Evolutionary conservation across 1,284 basidiomycete species (phyloP), one percentile per base, ranked within the genome.

Genomic region (Uromyces viciae-fabae): DNA sequence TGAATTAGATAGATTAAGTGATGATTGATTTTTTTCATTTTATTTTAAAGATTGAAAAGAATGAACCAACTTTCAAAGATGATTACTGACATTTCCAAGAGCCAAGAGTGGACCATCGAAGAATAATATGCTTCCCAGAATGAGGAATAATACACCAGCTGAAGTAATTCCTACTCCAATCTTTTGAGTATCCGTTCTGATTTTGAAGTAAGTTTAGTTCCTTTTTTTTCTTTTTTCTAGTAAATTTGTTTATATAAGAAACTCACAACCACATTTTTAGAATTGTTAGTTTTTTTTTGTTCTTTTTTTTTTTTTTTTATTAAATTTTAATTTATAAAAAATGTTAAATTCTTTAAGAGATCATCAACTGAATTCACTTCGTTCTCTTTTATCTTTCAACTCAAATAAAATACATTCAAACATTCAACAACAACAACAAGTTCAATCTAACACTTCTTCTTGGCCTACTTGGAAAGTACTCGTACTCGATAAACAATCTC

Each of bases 41-140:
- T 38, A 43, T 54, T 68, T 19, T 1, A 42, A 28, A 7, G n/a
- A n/a, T 54, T 36, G 49, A 62, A 56, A 58, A 36, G 43, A 17
- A 49, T 17, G 60, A 58, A 64, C 42, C 43, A 75, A 66, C 52
- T 46, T 56, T 46, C 28, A 28, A 72, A 49, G 58, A 28, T 22
- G 36, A 31, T 66, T 58, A 79, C 76, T 69, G 36, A 79, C 94
- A 86, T 99, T 99, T 84, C 96, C 97, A 19, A 99, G 90, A 28
- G 97, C 97, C 58, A 99, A 90, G 14, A 99, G 89, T n/a, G 95
- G 93, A 69, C 94, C 94, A 87, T 99, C 97, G 83, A 99, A 99
- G 88, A 99, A 93, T 82, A 99, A 90, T 88, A 99, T 89, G 75
- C 98, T 91, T 64, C 97, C 97, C 62, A 99, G 89, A 84, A 98